Percentiles rank a stretch among this genome's conserved stretches.
phyloP scores from a whole-genome alignment of 305 asterid genomes.

The Rubia balearica region DNA sequence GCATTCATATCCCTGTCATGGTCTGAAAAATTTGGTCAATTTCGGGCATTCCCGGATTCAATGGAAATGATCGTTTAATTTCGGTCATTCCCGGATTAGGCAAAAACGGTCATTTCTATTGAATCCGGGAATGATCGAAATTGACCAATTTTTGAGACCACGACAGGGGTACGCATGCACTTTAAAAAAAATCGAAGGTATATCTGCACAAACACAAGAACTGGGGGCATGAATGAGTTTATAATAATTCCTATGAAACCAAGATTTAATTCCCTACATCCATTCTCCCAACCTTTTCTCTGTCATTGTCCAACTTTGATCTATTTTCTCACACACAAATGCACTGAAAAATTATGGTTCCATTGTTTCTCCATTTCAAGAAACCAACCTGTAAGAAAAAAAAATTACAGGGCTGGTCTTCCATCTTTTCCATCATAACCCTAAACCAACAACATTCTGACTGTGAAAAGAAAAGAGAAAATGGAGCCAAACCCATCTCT shows the following conservation, averaged over 20 bases:
- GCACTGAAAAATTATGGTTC: not conserved
- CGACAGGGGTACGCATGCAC: too few relatives aligned
- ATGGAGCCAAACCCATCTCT: conserved; percentile 37
- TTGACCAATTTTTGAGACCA: too few relatives aligned
- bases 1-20: too few relatives aligned
- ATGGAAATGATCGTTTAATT: too few relatives aligned
- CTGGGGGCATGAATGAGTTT: too few relatives aligned
- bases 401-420: conserved; percentile 16
- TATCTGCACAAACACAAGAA: too few relatives aligned
- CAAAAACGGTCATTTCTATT: too few relatives aligned
- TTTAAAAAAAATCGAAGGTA: too few relatives aligned
- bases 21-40: too few relatives aligned
- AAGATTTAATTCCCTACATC: conserved; percentile 10
- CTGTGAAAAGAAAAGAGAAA: conserved; percentile 12
- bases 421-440: not conserved
- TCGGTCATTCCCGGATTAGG: too few relatives aligned
- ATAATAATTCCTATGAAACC: not conserved
- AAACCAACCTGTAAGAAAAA: conserved; percentile 12
- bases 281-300: conserved; percentile 33
- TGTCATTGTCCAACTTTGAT: conserved; percentile 1
- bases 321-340: not conserved
- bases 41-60: too few relatives aligned
- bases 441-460: conserved; percentile 7
- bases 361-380: conserved; percentile 5
- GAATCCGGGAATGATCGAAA: too few relatives aligned